phyloP scores from a whole-genome alignment of 1,139 yeast species.

The Kurtzmaniella quercitrusa region DNA sequence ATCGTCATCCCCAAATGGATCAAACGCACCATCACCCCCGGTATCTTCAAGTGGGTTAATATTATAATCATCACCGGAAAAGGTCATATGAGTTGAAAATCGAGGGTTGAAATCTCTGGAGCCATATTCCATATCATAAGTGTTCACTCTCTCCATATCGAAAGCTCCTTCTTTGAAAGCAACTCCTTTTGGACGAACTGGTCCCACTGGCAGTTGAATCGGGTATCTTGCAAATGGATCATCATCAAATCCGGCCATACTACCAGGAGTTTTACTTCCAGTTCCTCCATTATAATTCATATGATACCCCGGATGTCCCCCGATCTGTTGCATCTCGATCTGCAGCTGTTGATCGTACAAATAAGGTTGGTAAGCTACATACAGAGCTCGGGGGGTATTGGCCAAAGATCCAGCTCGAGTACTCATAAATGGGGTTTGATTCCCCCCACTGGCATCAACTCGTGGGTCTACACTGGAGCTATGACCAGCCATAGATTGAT shows the following conservation, averaged over 20 bases:
- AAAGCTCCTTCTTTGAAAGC: conserved; percentile 31
- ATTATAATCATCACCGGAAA: conserved; percentile 38
- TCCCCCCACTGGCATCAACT: background rate
- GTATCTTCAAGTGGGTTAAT: conserved; percentile 42
- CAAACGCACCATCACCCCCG: conserved; percentile 32
- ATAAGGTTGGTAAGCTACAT: conserved; percentile 1
- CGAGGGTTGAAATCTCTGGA: conserved; percentile 11
- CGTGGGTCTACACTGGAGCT: background rate
- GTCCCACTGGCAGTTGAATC: background rate
- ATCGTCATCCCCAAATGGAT: conserved; percentile 47
- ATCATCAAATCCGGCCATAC: conserved; percentile 1
- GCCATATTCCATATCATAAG: conserved; percentile 15
- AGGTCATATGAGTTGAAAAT: conserved; percentile 20
- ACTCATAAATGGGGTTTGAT: background rate
- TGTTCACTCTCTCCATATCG: conserved; percentile 20
- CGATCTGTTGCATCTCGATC: conserved; percentile 3
- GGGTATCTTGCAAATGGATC: conserved; percentile 1
- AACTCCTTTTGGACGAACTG: conserved; percentile 23
- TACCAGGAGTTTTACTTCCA: conserved; percentile 1
- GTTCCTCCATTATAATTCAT: conserved; percentile 6
- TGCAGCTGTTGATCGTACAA: background rate
- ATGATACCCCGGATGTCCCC: conserved; percentile 8
- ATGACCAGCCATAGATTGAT: background rate
- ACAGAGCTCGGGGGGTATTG: background rate
- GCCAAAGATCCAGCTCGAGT: background rate